These are phyloP conservation scores for Populus hybrid DNA, from an alignment of 441 rosid species.

Conservation along the genomic window DNA sequence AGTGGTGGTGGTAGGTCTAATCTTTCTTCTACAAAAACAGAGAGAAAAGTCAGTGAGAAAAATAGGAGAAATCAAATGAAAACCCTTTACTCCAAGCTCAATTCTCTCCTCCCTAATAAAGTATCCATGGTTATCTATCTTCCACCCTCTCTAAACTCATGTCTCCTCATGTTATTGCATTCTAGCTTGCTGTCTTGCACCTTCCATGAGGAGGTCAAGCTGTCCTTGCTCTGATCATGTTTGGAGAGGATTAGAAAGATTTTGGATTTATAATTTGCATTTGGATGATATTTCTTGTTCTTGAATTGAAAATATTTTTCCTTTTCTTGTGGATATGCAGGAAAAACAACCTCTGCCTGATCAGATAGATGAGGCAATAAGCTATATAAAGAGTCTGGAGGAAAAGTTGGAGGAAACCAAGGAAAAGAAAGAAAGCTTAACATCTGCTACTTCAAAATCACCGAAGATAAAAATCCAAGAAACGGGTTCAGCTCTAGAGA, in stretches of 20 bases:
- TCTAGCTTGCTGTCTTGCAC: neutral
- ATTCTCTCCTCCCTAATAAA: constrained; percentile 38
- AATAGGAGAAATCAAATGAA: constrained; percentile 53
- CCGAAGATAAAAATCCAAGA: constrained; percentile 35
- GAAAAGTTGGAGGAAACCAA: constrained; percentile 23
- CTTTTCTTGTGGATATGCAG: constrained; percentile 23
- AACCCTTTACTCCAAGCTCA: constrained; percentile 34
- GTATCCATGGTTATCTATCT: constrained; percentile 20
- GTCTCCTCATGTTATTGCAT: neutral
- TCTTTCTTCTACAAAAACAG: neutral
- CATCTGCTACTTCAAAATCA: constrained; percentile 9
- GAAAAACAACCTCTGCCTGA: constrained; percentile 39
- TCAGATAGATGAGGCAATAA: constrained; percentile 48
- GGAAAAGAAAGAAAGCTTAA: constrained; percentile 32
- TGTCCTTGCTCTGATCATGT: too few relatives aligned
- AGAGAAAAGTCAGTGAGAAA: constrained; percentile 41
- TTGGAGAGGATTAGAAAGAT: too few relatives aligned
- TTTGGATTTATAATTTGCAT: too few relatives aligned
- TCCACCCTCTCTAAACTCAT: neutral
- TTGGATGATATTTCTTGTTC: neutral
- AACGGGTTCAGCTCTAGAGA: constrained; percentile 33
- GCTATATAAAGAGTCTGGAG: constrained; percentile 36
- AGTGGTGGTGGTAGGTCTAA: too few relatives aligned
- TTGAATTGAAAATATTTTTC: neutral
- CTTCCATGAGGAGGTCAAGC: too few relatives aligned